A percentile compares a stretch with the other conserved stretches of the same genome.
Evolutionary conservation across 73 alveolate species (phyloP).

Genomic region (Vitrella brassicaformis): DNA sequence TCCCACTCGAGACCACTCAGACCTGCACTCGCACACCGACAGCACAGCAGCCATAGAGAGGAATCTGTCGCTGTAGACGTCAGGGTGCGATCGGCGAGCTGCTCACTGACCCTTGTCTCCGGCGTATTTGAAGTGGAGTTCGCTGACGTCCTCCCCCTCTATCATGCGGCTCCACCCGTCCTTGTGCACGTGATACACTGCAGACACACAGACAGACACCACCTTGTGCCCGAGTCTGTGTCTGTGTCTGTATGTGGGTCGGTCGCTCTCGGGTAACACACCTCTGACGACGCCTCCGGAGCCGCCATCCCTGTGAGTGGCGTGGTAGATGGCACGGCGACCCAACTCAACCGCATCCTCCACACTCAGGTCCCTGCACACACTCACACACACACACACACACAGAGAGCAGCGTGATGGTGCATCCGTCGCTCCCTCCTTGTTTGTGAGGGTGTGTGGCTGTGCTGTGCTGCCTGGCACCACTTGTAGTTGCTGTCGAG

Average conservation of each 20-base stretch:
- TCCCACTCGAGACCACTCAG: too few species aligned
- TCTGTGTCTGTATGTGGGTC: too few species aligned
- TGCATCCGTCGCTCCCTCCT: neutral
- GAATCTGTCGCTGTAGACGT: too few species aligned
- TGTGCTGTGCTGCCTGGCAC: too few species aligned
- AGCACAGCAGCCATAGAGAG: too few species aligned
- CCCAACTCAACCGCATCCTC: conserved; percentile 94
- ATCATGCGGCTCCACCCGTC: neutral
- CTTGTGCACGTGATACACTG: neutral
- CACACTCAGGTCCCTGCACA: conserved; percentile 57
- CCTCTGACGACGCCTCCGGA: conserved; percentile 98
- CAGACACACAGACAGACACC: neutral
- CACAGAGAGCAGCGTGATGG: too few species aligned
- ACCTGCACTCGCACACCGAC: too few species aligned
- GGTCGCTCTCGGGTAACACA: too few species aligned
- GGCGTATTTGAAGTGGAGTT: neutral
- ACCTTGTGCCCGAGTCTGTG: too few species aligned
- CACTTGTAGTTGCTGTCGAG: conserved; percentile 83
- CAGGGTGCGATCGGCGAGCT: too few species aligned
- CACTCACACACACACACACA: neutral
- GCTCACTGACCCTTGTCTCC: neutral
- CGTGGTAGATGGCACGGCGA: conserved; percentile 92
- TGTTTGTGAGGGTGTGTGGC: too few species aligned
- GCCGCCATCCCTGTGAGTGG: conserved; percentile 97
- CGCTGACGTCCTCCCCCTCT: neutral